phyloP scores from a whole-genome alignment of 2,329 filamentous ascomycete species.

The Fusarium oligoseptatum region DNA sequence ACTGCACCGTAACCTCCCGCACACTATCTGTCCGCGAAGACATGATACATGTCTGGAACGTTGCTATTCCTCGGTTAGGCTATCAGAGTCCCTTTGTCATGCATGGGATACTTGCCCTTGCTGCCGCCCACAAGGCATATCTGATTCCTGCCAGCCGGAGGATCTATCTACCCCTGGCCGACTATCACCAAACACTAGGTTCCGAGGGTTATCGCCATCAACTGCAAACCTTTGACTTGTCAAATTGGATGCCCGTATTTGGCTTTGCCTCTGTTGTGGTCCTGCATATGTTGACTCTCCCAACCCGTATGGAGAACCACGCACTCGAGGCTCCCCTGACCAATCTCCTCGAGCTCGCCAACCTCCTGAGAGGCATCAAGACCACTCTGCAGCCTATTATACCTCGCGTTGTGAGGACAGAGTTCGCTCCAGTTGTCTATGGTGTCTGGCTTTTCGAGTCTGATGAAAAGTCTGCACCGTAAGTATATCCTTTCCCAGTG shows the following conservation, averaged over 20 bases:
- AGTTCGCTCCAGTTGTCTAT: slow-evolving; percentile 43
- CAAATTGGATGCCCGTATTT: slow-evolving; percentile 51
- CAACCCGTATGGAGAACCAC: slow-evolving; percentile 29
- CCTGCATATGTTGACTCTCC: slow-evolving; percentile 45
- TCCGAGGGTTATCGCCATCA: slow-evolving; percentile 47
- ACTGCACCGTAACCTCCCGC: slow-evolving; percentile 43
- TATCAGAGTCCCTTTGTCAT: slow-evolving; percentile 47
- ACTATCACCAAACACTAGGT: slow-evolving; percentile 49
- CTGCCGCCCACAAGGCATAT: slow-evolving; percentile 50
- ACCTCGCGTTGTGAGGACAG: slow-evolving; percentile 33
- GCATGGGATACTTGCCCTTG: slow-evolving; percentile 49
- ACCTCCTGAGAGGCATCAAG: slow-evolving; percentile 40
- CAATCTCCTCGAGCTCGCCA: slow-evolving; percentile 39
- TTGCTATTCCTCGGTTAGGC: slow-evolving; percentile 44
- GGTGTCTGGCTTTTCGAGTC: slow-evolving; percentile 32
- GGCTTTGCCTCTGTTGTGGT: slow-evolving; percentile 58
- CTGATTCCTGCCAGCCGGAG: slow-evolving; percentile 42
- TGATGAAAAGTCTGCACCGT: slow-evolving; percentile 23
- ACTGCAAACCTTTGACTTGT: slow-evolving; percentile 32
- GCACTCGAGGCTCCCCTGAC: slow-evolving; percentile 37
- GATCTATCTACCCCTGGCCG: slow-evolving; percentile 44
- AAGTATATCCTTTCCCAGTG: background rate
- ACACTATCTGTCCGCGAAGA: slow-evolving; percentile 42
- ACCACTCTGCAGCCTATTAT: slow-evolving; percentile 36
- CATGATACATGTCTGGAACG: slow-evolving; percentile 45